These are phyloP conservation scores for Diplodia scrobiculata DNA, from an alignment of 2,329 filamentous ascomycete genomes.

Conservation along the genomic window DNA sequence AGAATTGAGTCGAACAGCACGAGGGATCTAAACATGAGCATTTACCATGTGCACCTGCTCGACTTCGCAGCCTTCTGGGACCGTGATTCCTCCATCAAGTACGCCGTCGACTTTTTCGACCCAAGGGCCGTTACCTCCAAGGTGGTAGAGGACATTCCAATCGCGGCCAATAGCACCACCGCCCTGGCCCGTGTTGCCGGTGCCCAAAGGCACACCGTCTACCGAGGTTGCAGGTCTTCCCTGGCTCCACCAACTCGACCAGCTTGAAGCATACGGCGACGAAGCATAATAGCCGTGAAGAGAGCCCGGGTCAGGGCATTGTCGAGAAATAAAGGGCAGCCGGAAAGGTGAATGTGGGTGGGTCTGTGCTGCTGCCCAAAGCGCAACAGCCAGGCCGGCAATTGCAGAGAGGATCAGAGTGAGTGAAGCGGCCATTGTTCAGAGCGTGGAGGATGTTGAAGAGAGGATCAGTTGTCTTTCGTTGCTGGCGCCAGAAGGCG, in stretches of 20 bases:
- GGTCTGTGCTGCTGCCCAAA: constrained; percentile 14
- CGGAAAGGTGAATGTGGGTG: neutral
- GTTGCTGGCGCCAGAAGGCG: too few relatives aligned
- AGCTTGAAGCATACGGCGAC: constrained; percentile 20
- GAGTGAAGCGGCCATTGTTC: neutral
- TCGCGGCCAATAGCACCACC: constrained; percentile 39
- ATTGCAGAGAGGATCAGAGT: neutral
- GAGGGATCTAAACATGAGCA: neutral
- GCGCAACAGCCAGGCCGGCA: constrained; percentile 3
- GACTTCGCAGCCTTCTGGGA: constrained; percentile 54
- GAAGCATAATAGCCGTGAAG: constrained; percentile 4
- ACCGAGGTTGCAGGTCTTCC: neutral
- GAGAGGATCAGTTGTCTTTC: neutral
- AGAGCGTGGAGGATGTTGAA: neutral
- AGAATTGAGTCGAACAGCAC: neutral
- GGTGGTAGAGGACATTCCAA: constrained; percentile 57
- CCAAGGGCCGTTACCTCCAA: constrained; percentile 60
- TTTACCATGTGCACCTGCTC: constrained; percentile 62
- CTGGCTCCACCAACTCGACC: constrained; percentile 23
- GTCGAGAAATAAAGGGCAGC: constrained; percentile 1
- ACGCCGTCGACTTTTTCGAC: constrained; percentile 52
- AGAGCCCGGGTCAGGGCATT: neutral
- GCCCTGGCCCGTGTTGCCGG: constrained; percentile 30
- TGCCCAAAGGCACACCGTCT: neutral
- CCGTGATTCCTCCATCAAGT: constrained; percentile 46